Evolutionary conservation across 345 rosid genomes (phyloP).

Genomic region (Eucalyptus pumila): DNA sequence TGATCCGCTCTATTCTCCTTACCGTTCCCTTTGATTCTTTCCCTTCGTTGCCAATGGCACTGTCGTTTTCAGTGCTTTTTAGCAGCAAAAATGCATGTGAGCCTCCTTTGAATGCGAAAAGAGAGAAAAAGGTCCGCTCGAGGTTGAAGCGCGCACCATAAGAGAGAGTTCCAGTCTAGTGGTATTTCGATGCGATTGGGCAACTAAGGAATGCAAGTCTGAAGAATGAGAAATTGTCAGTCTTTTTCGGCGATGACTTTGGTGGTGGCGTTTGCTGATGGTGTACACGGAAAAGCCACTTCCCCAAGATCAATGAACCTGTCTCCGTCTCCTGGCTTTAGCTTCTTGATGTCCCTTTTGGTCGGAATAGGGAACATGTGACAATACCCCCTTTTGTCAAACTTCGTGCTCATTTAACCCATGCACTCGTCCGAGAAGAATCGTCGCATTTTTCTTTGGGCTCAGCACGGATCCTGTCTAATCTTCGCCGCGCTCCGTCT

Average conservation of each 20-base stretch:
- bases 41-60: background rate
- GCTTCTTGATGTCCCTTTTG: background rate
- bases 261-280: background rate
- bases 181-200: background rate
- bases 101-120: background rate
- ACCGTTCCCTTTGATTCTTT: background rate
- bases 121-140: background rate
- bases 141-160: background rate
- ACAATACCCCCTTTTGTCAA: background rate
- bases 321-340: background rate
- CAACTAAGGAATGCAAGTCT: background rate
- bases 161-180: background rate
- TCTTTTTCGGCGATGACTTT: background rate
- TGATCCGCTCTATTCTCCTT: background rate
- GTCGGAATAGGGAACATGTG: background rate
- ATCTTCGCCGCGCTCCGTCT: background rate
- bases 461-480: background rate
- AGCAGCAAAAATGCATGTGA: background rate
- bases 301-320: background rate
- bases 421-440: background rate
- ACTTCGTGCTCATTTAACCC: background rate
- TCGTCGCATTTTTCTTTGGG: background rate
- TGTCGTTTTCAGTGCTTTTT: background rate
- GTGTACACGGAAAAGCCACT: background rate
- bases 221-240: background rate